These are phyloP conservation scores for Geotrichum siamense DNA, from an alignment of 1,139 yeast species.

Conservation along the genomic window DNA sequence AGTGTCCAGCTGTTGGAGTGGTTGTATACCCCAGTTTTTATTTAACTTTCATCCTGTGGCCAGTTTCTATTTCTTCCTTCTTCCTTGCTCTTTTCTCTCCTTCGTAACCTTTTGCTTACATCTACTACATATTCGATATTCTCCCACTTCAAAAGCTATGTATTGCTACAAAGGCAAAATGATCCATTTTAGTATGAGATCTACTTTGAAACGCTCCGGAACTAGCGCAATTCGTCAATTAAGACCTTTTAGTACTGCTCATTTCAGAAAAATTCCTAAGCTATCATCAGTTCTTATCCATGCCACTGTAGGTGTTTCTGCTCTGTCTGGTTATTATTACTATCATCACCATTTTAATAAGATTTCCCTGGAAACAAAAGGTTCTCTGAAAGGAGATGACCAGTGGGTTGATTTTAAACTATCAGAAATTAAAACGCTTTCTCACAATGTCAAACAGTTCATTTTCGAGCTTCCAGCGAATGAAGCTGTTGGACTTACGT, in stretches of 20 bases:
- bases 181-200: not conserved
- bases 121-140: too few relatives aligned
- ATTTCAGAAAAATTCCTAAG: not conserved
- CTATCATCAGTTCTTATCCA: not conserved
- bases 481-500: conserved; percentile 66
- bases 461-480: conserved; percentile 68
- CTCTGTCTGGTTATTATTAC: conserved; percentile 7
- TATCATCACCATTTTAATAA: not conserved
- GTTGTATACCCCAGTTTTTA: too few relatives aligned
- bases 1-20: too few relatives aligned
- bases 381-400: conserved; percentile 15
- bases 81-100: not conserved
- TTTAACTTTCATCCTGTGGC: not conserved
- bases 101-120: not conserved
- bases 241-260: not conserved
- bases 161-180: too few relatives aligned
- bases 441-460: conserved; percentile 49
- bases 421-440: conserved; percentile 47
- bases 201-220: not conserved
- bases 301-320: conserved; percentile 5
- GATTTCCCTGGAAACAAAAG: conserved; percentile 9
- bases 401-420: conserved; percentile 29
- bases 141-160: too few relatives aligned
- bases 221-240: not conserved
- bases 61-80: not conserved